Evolutionary conservation across 208 protist genomes (phyloP).

Genomic region (Trypanosoma theileri): DNA sequence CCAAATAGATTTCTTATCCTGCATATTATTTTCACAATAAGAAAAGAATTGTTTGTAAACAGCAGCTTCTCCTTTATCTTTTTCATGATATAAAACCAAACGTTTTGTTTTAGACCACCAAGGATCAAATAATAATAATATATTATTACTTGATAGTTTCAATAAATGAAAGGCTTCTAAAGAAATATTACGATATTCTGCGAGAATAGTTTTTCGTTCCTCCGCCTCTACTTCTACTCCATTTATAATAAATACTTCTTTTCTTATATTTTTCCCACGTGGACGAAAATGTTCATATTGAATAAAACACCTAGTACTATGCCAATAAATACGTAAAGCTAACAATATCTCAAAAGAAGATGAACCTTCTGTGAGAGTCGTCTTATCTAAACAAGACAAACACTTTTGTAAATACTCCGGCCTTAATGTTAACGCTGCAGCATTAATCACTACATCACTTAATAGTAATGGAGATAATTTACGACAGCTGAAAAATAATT

Average conservation of each 20-base stretch:
- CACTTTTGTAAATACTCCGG: conserved; percentile 30
- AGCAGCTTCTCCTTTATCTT: conserved; percentile 29
- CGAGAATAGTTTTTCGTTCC: not conserved
- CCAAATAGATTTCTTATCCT: conserved; percentile 20
- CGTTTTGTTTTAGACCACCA: conserved; percentile 33
- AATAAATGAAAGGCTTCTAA: conserved; percentile 25
- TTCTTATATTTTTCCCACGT: not conserved
- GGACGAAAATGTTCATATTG: not conserved
- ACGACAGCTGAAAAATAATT: conserved; percentile 37
- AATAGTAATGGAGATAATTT: conserved; percentile 12
- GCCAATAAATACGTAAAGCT: conserved; percentile 32
- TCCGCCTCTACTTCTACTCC: not conserved
- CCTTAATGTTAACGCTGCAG: conserved; percentile 20
- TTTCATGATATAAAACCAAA: conserved; percentile 25
- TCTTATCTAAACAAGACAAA: conserved; percentile 13
- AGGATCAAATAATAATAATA: conserved; percentile 23
- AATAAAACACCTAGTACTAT: conserved; percentile 30
- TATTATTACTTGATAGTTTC: conserved; percentile 16
- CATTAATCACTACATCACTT: conserved; percentile 26
- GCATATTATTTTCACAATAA: conserved; percentile 20
- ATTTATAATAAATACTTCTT: not conserved
- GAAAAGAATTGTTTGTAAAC: conserved; percentile 32
- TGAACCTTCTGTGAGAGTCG: not conserved
- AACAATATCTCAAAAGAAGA: conserved; percentile 4
- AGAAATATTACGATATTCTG: conserved; percentile 18